Evolutionary conservation across 768 basidiomycete species (phyloP), one percentile per base, ranked within the genome.

Genomic region (Leccinum boreale): DNA sequence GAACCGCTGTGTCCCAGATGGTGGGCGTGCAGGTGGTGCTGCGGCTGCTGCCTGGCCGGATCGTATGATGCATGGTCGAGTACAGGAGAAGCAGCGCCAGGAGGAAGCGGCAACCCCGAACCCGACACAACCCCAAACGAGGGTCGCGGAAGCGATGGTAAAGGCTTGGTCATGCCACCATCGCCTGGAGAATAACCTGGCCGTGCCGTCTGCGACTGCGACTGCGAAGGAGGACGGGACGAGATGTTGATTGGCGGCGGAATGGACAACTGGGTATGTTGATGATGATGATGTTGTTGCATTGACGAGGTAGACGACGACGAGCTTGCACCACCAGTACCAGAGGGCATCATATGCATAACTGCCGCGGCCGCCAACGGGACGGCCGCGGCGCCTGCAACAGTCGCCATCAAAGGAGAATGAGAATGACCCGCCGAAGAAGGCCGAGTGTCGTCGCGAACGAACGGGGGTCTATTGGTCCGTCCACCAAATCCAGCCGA

Each of bases 191-290:
- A 36, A 11, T 23, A 17, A 14, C 42, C 36, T 6, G 59, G 24
- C 49, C 7, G 44, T 7, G 50, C 49, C 31, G 58, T 42, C 42
- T 42, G 42, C 10, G 42, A 46, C 8, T 36, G 47, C 0, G 28
- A 15, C 17, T 39, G 36, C 17, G 36, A n/a, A 39, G 17, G 39
- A 6, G 69, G 70, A 21, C 47, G 61, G 0, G 66, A 58, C 4
- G 57, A 53, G 49, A 50, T 33, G 19, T 62, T 55, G 3, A 69
- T 47, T 1, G 23, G 50, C 12, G 69, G 68, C 21, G 61, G 55
- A 11, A 24, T 12, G 6, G 26, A 5, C 6, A 26, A 29, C 11
- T 47, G 51, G 8, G 50, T 12, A 10, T 35, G 47, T 9, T 50
- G 29, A 11, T 31, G 35, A 1, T 35, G 33, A 15, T 35, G 31